Evolutionary conservation across 1,139 yeast genomes (phyloP).

Genomic region (Magnusiomyces suaveolens): DNA sequence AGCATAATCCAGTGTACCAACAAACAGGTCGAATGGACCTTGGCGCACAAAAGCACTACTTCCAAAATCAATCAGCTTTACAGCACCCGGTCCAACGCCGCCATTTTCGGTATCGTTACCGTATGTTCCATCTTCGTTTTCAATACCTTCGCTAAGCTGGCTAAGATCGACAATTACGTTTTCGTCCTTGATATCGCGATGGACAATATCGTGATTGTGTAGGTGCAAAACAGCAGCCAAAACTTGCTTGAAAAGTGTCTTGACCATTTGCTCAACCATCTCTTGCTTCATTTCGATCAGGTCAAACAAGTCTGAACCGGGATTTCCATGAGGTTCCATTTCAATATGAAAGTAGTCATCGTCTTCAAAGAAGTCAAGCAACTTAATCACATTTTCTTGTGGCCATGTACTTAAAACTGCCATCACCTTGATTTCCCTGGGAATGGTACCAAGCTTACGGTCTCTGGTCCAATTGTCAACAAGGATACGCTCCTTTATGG

Average conservation of each 20-base stretch:
- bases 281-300: slow-evolving; percentile 73
- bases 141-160: slow-evolving; percentile 20
- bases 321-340: slow-evolving; percentile 79
- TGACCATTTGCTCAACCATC: slow-evolving; percentile 69
- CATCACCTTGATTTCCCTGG: slow-evolving; percentile 90
- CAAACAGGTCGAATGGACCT: slow-evolving; percentile 95
- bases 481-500: slow-evolving; percentile 80
- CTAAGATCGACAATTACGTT: slow-evolving; percentile 66
- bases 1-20: slow-evolving; percentile 94
- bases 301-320: slow-evolving; percentile 88
- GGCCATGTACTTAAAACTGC: slow-evolving; percentile 57
- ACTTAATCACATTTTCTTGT: slow-evolving; percentile 76
- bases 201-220: slow-evolving; percentile 80
- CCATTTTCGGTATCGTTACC: background rate
- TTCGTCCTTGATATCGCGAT: slow-evolving; percentile 92
- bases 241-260: slow-evolving; percentile 68
- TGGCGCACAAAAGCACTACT: slow-evolving; percentile 82
- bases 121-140: background rate
- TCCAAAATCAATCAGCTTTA: slow-evolving; percentile 89
- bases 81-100: slow-evolving; percentile 24
- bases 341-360: slow-evolving; percentile 79
- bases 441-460: slow-evolving; percentile 80
- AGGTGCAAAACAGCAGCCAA: slow-evolving; percentile 69
- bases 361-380: slow-evolving; percentile 88
- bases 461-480: slow-evolving; percentile 98